Conservation (phyloP, 1,284 basidiomycete genomes). For the Golubevia pallescens region DNA sequence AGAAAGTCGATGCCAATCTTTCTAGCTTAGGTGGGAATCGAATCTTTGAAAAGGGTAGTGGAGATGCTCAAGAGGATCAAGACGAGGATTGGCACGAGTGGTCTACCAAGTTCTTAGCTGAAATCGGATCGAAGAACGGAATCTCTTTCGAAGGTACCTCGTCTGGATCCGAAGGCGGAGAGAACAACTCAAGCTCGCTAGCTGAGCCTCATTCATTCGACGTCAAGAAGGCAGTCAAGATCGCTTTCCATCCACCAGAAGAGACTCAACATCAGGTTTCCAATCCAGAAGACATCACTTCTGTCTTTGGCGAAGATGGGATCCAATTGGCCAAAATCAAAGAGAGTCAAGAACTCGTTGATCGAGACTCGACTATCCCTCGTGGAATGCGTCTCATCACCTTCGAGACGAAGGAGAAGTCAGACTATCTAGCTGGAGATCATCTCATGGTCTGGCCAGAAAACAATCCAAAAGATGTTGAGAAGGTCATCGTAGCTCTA, state of each 20-base stretch:
- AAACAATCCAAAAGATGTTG: neutral
- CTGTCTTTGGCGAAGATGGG: neutral
- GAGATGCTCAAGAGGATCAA: slow-evolving; percentile 1
- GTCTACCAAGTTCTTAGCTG: neutral
- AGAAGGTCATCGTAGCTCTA: neutral
- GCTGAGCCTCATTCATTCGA: neutral
- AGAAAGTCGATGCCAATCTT: slow-evolving; percentile 64
- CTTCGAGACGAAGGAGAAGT: neutral
- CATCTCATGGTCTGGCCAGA: neutral
- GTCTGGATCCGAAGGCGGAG: neutral
- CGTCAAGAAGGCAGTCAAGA: neutral
- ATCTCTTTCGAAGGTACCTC: neutral
- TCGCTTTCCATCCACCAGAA: slow-evolving; percentile 1
- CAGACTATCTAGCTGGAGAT: neutral
- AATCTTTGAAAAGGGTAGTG: slow-evolving; percentile 3
- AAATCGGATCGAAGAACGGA: neutral
- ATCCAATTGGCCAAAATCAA: neutral
- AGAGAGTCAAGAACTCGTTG: neutral
- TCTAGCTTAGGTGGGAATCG: neutral
- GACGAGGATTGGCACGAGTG: slow-evolving; percentile 2
- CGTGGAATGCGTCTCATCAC: neutral
- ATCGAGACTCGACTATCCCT: neutral
- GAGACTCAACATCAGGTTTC: neutral
- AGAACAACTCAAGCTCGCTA: neutral
- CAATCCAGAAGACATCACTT: neutral